Evolutionary conservation across 2,329 filamentous ascomycete genomes (phyloP), one percentile per base, ranked within the genome.

Genomic region (Spiromastix sp.): DNA sequence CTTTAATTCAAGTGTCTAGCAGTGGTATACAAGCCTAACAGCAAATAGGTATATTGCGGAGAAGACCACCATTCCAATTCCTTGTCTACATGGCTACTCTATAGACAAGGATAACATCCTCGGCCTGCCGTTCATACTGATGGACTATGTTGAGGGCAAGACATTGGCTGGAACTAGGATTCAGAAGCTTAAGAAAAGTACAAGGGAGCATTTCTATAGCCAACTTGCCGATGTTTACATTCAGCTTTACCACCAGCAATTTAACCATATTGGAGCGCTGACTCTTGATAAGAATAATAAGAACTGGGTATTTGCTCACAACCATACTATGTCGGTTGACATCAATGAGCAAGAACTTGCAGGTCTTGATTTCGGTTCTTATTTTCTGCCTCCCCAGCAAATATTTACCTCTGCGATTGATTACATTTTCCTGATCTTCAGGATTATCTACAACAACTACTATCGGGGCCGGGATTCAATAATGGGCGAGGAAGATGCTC

Each of bases 401-500:
- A 42, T 37, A 7, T 42, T 29, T 17, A 27, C 4, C 10, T 42
- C 40, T 11, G 27, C 37, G 4, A 37, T 42, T 21, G 33, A 39
- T 27, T 42, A 42, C 13, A 15, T 18, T 13, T 37, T 37, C 19
- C 8, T 30, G 15, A 24, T 38, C n/a, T 11, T 38, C 10, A 33
- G 32, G 25, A 22, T 37, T 11, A 13, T 41, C 6, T 25, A 35
- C 30, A 33, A 38, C 15, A 36, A 41, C 16, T 41, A 35, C 22
- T 29, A 38, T 24, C 34, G 7, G n/a, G 20, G 30, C 5, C 26
- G 6, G 16, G 40, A 42, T 25, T 29, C 20, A 20, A 28, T 37
- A 17, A 26, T 30, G 7, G 16, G 19, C 10, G 39, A 42, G 28
- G 19, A 31, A n/a, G 40, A 42, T 42, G 40, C 40, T 11, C 29